Conservation (phyloP, 768 basidiomycete species). For the Tulasnella sp. region DNA sequence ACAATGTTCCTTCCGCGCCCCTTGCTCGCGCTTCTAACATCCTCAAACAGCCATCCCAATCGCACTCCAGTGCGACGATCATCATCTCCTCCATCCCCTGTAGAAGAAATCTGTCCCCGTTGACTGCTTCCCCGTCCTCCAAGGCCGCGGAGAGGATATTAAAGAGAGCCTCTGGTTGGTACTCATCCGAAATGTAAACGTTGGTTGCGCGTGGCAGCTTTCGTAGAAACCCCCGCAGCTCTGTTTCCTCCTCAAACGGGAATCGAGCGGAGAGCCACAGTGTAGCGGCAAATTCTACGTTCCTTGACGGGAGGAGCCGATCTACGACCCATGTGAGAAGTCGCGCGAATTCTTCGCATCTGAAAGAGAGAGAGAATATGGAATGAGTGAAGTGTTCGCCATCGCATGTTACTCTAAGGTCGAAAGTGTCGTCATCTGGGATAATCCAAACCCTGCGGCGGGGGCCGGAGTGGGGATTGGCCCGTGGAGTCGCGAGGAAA, state of each 20-base stretch:
- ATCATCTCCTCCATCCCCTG: not conserved
- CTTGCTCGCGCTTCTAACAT: not conserved
- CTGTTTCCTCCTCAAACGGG: not conserved
- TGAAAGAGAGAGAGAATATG: not conserved
- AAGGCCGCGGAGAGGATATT: not conserved
- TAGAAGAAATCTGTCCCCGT: not conserved
- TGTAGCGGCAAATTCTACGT: not conserved
- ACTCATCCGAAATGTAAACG: not conserved
- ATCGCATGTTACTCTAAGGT: not conserved
- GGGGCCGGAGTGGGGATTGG: not conserved
- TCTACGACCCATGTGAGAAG: not conserved
- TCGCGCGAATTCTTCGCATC: not conserved
- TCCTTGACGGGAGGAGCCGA: not conserved
- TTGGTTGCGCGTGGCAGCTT: not conserved
- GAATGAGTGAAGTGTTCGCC: not conserved
- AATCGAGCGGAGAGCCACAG: not conserved
- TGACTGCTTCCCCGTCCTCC: not conserved
- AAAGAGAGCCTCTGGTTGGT: not conserved
- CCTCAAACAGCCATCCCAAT: not conserved
- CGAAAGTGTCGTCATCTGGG: not conserved
- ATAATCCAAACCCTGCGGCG: not conserved
- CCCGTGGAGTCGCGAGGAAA: not conserved
- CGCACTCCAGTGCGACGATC: not conserved
- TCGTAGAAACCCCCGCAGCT: not conserved
- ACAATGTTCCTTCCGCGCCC: not conserved